Percentiles rank a stretch among this genome's conserved stretches.
Evolutionary conservation across 139 green algal species (phyloP).

Genomic region (Micractinium conductrix): DNA sequence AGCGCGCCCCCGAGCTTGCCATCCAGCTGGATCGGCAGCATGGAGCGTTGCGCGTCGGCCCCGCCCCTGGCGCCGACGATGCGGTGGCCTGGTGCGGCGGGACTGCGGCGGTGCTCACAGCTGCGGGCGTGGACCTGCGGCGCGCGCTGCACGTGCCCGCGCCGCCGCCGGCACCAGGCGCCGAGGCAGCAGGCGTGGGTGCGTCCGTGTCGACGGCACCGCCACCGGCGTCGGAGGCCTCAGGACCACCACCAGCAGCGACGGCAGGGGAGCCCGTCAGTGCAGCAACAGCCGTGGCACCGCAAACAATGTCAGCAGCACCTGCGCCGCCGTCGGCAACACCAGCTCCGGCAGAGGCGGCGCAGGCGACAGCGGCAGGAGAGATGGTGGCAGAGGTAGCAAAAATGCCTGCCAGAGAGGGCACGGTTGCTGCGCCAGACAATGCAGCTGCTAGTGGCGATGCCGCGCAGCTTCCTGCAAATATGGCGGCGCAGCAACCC

Average conservation of each 20-base stretch:
- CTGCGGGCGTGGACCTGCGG: slow-evolving; percentile 44
- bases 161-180: not conserved
- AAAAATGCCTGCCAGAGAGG: not conserved
- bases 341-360: not conserved
- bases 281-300: not conserved
- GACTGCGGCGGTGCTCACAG: slow-evolving; percentile 56
- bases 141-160: slow-evolving; percentile 1
- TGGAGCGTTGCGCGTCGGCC: slow-evolving; percentile 45
- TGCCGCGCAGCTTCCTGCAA: no score
- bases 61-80: slow-evolving; percentile 62
- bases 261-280: not conserved
- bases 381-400: not conserved
- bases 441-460: not conserved
- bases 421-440: not conserved
- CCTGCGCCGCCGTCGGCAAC: not conserved
- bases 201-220: not conserved
- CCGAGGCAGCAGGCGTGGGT: not conserved
- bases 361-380: not conserved
- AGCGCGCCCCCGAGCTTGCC: slow-evolving; percentile 56
- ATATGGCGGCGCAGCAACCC: no score
- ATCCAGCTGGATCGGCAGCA: slow-evolving; percentile 51
- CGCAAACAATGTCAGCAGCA: not conserved
- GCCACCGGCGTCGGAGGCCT: not conserved
- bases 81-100: slow-evolving; percentile 65
- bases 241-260: slow-evolving; percentile 16